These are phyloP conservation scores for Ophiocordyceps australis DNA, from an alignment of 2,329 filamentous ascomycete genomes.

Conservation along the genomic window DNA sequence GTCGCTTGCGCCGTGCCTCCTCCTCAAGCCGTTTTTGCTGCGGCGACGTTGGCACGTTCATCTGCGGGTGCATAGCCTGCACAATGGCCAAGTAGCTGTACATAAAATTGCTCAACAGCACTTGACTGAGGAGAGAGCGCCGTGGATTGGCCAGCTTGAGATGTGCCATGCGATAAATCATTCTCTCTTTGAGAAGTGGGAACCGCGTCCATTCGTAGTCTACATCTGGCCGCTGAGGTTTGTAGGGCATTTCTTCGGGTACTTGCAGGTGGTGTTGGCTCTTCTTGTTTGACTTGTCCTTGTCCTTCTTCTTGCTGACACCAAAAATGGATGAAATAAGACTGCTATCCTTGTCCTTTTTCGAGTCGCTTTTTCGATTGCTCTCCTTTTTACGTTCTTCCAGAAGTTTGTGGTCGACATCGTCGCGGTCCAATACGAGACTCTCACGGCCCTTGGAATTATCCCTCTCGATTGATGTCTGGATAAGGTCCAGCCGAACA, in stretches of 20 bases:
- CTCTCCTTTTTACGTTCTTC: slow-evolving; percentile 73
- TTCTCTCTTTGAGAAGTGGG: slow-evolving; percentile 84
- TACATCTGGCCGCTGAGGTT: slow-evolving; percentile 63
- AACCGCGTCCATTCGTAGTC: slow-evolving; percentile 96
- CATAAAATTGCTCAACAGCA: slow-evolving; percentile 97
- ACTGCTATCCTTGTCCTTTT: slow-evolving; percentile 85
- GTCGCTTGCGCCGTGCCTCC: slow-evolving; percentile 29
- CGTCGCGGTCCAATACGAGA: slow-evolving; percentile 65
- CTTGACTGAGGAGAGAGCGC: slow-evolving; percentile 80
- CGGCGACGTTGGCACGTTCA: slow-evolving; percentile 72
- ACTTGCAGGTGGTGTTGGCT: slow-evolving; percentile 57
- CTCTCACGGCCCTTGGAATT: slow-evolving; percentile 59
- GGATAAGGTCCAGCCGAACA: slow-evolving; percentile 68
- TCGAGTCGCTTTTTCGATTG: slow-evolving; percentile 55
- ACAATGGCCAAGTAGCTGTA: slow-evolving; percentile 98
- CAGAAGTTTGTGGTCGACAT: slow-evolving; percentile 50
- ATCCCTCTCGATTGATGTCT: slow-evolving; percentile 64
- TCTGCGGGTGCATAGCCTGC: slow-evolving; percentile 94
- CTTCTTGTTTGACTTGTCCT: slow-evolving; percentile 56
- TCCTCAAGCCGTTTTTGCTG: slow-evolving; percentile 49
- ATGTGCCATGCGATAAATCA: slow-evolving; percentile 96
- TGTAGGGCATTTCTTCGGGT: slow-evolving; percentile 61
- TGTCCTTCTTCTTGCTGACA: slow-evolving; percentile 71
- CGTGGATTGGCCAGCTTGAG: slow-evolving; percentile 97
- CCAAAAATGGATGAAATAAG: slow-evolving; percentile 92